Percentiles rank a stretch among this genome's conserved stretches.
Evolutionary conservation across 139 green algal genomes (phyloP).

Genomic region (Ettlia oleoabundans): DNA sequence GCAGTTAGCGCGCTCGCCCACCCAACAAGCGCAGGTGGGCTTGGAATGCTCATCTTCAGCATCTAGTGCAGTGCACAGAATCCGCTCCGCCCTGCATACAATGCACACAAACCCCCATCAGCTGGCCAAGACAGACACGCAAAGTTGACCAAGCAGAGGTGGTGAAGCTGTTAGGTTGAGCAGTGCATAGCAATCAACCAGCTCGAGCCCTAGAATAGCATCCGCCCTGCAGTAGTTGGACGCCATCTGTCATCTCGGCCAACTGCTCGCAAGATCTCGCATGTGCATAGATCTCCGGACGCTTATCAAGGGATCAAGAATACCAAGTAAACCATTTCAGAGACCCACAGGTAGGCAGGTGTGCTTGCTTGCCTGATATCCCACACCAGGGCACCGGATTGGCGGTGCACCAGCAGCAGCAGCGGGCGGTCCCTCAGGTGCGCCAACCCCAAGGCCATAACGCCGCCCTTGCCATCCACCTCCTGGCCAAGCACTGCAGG

Average conservation of each 20-base stretch:
- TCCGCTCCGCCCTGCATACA: slow-evolving; percentile 25
- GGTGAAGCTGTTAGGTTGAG: not conserved
- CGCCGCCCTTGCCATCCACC: slow-evolving; percentile 32
- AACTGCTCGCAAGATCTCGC: no score
- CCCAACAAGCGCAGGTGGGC: slow-evolving; percentile 65
- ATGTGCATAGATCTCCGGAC: no score
- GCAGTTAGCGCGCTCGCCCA: slow-evolving; percentile 51
- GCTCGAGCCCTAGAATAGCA: no score
- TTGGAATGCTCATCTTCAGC: slow-evolving; percentile 23
- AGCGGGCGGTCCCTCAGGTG: slow-evolving; percentile 32
- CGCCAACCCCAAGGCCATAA: slow-evolving; percentile 39
- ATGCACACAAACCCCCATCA: not conserved
- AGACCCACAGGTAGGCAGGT: no score
- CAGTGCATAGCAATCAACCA: not conserved
- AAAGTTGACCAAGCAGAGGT: no score
- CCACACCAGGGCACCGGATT: slow-evolving; percentile 52
- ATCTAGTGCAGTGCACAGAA: slow-evolving; percentile 29
- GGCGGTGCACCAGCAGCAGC: slow-evolving; percentile 51
- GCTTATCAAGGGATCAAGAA: no score
- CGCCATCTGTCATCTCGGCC: no score
- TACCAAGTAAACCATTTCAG: no score
- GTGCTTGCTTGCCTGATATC: slow-evolving; percentile 61
- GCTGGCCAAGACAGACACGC: not conserved
- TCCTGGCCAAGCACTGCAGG: slow-evolving; percentile 51
- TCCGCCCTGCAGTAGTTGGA: no score